A percentile compares a stretch with the other conserved stretches of the same genome.
phyloP scores from a whole-genome alignment of 2,329 filamentous ascomycete species.

The Talaromyces sp. region DNA sequence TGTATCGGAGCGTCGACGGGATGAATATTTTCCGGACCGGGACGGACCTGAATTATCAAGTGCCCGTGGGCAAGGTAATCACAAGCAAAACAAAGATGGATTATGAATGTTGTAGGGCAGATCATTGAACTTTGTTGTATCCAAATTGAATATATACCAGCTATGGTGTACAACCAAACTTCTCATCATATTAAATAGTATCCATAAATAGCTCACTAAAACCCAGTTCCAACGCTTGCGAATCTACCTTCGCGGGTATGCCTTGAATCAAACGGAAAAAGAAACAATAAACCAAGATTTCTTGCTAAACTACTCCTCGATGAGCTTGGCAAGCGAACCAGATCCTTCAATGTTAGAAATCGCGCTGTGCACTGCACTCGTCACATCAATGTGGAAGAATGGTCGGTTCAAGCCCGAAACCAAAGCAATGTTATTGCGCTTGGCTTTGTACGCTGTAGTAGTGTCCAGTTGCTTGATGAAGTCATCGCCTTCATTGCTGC shows the following conservation, averaged over 20 bases:
- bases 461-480: constrained; percentile 46
- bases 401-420: constrained; percentile 86
- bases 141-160: neutral
- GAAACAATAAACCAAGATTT: neutral
- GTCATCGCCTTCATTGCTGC: constrained; percentile 27
- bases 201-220: neutral
- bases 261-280: constrained; percentile 5
- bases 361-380: constrained; percentile 81
- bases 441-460: constrained; percentile 46
- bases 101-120: no score
- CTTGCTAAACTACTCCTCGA: constrained; percentile 7
- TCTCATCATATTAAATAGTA: neutral
- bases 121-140: neutral
- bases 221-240: constrained; percentile 12
- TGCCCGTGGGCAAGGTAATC: no score
- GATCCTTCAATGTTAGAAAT: constrained; percentile 60
- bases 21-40: no score
- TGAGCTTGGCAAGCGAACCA: neutral
- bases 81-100: no score
- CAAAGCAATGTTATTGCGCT: constrained; percentile 52
- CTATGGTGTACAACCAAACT: neutral
- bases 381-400: constrained; percentile 90
- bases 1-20: no score
- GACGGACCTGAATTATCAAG: no score
- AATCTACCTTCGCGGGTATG: constrained; percentile 16